Conservation (phyloP, 2,329 filamentous ascomycete species). For the Celoporthe dispersa region DNA sequence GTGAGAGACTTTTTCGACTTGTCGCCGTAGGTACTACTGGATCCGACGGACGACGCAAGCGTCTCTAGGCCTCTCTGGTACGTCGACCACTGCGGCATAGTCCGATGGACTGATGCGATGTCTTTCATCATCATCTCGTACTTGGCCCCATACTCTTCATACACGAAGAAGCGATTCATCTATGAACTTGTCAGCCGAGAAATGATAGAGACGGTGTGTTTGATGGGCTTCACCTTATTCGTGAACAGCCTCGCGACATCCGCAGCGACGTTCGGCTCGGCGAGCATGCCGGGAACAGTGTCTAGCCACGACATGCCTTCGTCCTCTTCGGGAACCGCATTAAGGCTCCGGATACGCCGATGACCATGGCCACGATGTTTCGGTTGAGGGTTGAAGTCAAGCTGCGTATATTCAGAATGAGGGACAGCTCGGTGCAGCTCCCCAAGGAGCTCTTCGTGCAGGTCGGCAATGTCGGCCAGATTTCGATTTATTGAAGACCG, state of each 20-base stretch:
- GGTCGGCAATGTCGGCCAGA: constrained; percentile 75
- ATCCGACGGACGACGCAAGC: constrained; percentile 74
- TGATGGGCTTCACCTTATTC: constrained; percentile 51
- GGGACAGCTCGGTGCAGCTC: constrained; percentile 75
- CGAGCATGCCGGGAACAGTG: constrained; percentile 54
- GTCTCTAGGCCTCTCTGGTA: constrained; percentile 88
- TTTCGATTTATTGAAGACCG: constrained; percentile 78
- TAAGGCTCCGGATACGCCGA: constrained; percentile 53
- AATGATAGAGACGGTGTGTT: not conserved
- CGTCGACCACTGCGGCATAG: constrained; percentile 73
- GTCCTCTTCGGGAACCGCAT: constrained; percentile 49
- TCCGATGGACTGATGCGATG: constrained; percentile 69
- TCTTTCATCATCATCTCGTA: constrained; percentile 86
- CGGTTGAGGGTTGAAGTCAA: constrained; percentile 36
- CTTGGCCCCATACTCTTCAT: constrained; percentile 90
- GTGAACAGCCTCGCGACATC: constrained; percentile 65
- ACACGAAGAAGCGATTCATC: constrained; percentile 82
- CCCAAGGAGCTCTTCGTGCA: constrained; percentile 81
- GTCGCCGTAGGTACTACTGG: constrained; percentile 66
- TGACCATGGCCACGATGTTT: constrained; percentile 39
- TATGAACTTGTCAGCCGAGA: constrained; percentile 41
- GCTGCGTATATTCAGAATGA: constrained; percentile 64
- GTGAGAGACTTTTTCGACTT: constrained; percentile 76
- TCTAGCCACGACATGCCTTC: constrained; percentile 48
- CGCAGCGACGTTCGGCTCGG: constrained; percentile 63